These are phyloP conservation scores for Durio zibethinus DNA, from an alignment of 345 rosid species.

Conservation along the genomic window DNA sequence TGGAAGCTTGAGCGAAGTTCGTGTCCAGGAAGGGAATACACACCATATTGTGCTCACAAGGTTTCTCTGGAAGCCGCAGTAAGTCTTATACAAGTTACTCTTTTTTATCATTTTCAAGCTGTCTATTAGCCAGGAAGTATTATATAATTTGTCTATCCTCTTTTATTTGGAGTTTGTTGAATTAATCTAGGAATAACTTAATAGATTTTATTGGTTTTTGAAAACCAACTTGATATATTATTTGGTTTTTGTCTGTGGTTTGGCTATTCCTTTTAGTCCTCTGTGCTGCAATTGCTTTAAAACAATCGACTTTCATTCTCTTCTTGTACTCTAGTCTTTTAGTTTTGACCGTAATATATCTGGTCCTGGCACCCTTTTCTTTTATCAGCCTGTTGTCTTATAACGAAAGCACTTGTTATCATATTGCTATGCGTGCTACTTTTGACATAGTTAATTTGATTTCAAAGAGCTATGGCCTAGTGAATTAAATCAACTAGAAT, in stretches of 20 bases:
- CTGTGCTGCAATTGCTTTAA: not conserved
- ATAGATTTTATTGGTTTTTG: not conserved
- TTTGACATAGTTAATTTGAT: not conserved
- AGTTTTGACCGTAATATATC: not conserved
- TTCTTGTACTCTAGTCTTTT: not conserved
- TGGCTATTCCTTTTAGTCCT: not conserved
- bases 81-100: slow-evolving; percentile 33
- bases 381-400: not conserved
- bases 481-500: not conserved
- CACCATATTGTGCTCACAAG: slow-evolving; percentile 62
- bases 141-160: not conserved
- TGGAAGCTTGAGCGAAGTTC: slow-evolving; percentile 76
- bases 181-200: not conserved
- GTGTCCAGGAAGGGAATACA: slow-evolving; percentile 61
- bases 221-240: not conserved
- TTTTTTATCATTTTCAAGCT: slow-evolving; percentile 2
- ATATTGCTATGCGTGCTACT: not conserved
- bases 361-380: not conserved
- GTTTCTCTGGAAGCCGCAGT: slow-evolving; percentile 65
- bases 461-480: not conserved
- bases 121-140: slow-evolving; percentile 7
- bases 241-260: not conserved
- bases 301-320: not conserved
- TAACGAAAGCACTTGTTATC: not conserved
- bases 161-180: not conserved